phyloP scores from a whole-genome alignment of 768 basidiomycete genomes.

The Chalciporus sphaerocephalus region DNA sequence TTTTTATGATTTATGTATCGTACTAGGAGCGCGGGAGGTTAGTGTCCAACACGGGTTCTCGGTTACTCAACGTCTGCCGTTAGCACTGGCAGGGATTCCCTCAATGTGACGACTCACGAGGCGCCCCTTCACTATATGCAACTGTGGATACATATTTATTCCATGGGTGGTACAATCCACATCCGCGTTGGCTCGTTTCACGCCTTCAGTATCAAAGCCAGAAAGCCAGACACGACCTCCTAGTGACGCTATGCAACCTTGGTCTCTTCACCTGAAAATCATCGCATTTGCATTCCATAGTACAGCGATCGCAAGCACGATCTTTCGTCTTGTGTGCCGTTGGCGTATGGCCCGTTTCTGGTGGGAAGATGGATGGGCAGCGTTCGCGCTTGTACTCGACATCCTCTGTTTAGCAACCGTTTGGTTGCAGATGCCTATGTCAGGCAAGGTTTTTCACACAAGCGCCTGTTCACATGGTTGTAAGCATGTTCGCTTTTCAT shows the following conservation, averaged over 20 bases:
- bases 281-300: conserved; percentile 14
- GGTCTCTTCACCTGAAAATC: conserved; percentile 14
- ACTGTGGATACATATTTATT: not conserved
- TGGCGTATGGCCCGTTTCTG: conserved; percentile 20
- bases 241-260: conserved; percentile 1
- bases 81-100: too few relatives aligned
- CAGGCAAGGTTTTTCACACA: conserved; percentile 4
- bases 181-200: not conserved
- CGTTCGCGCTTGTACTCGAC: conserved; percentile 21
- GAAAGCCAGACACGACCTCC: not conserved
- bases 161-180: not conserved
- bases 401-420: conserved; percentile 8
- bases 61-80: not conserved
- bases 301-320: conserved; percentile 21
- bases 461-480: not conserved
- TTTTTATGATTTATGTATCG: too few relatives aligned
- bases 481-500: not conserved
- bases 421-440: conserved; percentile 1
- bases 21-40: too few relatives aligned
- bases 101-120: too few relatives aligned
- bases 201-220: too few relatives aligned
- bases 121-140: too few relatives aligned
- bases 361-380: conserved; percentile 30
- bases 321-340: conserved; percentile 22
- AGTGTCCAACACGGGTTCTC: not conserved